Percentiles rank a stretch among this genome's conserved stretches.
Conservation (phyloP, 208 protist species). For the Leishmania amazonensis region DNA sequence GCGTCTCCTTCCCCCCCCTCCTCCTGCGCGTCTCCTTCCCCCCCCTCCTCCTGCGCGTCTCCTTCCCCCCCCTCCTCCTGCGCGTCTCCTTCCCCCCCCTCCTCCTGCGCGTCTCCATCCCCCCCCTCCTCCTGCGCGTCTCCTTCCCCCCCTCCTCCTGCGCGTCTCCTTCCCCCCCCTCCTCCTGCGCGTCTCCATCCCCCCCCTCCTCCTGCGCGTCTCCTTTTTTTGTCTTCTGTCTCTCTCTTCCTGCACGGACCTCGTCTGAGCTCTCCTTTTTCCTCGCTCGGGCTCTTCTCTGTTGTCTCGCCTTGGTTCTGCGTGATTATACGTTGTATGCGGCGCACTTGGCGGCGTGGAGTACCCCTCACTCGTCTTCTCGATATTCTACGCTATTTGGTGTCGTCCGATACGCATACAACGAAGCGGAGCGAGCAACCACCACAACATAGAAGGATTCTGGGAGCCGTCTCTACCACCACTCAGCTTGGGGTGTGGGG, state of each 20-base stretch:
- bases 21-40: background rate
- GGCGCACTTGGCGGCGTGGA: background rate
- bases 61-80: no score
- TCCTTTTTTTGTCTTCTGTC: background rate
- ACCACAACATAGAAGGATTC: background rate
- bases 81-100: no score
- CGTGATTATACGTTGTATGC: background rate
- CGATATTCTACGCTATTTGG: background rate
- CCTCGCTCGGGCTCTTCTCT: background rate
- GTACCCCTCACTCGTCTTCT: background rate
- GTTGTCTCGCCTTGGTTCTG: background rate
- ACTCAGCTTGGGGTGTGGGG: background rate
- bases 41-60: no score
- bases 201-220: background rate
- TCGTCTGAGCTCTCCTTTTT: background rate
- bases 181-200: no score
- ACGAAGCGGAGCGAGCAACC: background rate
- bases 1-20: background rate
- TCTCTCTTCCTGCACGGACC: background rate
- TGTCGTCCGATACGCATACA: background rate
- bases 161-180: no score
- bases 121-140: no score
- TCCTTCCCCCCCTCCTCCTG: no score
- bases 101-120: no score
- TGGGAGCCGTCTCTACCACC: background rate